phyloP scores from a whole-genome alignment of 345 rosid genomes.

The Populus alba region DNA sequence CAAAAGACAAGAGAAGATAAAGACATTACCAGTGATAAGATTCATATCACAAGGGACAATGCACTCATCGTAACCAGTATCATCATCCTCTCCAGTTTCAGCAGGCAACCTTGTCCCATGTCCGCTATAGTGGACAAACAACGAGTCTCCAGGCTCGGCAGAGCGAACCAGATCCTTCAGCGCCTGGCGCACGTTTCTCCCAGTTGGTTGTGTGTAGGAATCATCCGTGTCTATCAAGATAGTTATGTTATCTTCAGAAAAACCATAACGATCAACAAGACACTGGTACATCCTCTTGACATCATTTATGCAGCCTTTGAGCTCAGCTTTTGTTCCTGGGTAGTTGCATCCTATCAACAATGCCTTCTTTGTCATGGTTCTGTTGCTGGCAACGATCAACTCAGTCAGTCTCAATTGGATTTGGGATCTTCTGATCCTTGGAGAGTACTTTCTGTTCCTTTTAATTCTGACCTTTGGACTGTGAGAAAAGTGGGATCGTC shows the following conservation, averaged over 20 bases:
- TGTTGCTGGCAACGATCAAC: background rate
- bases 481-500: no score
- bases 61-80: conserved; percentile 94
- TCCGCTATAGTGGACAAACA: conserved; percentile 87
- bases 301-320: conserved; percentile 91
- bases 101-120: conserved; percentile 98
- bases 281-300: conserved; percentile 58
- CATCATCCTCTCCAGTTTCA: conserved; percentile 93
- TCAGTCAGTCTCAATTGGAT: background rate
- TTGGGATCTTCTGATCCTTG: background rate
- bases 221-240: conserved; percentile 70
- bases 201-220: conserved; percentile 64
- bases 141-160: conserved; percentile 57
- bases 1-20: background rate
- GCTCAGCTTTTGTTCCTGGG: conserved; percentile 80
- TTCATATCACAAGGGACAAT: conserved; percentile 95
- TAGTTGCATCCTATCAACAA: conserved; percentile 82
- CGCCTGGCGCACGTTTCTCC: conserved; percentile 65
- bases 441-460: background rate
- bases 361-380: conserved; percentile 62
- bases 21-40: conserved; percentile 65
- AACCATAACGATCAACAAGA: conserved; percentile 66
- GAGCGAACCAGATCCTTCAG: conserved; percentile 52
- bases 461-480: no score
- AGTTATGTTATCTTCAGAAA: conserved; percentile 55